phyloP scores from a whole-genome alignment of 805 yeast species.

The Ogataea salicorniae region DNA sequence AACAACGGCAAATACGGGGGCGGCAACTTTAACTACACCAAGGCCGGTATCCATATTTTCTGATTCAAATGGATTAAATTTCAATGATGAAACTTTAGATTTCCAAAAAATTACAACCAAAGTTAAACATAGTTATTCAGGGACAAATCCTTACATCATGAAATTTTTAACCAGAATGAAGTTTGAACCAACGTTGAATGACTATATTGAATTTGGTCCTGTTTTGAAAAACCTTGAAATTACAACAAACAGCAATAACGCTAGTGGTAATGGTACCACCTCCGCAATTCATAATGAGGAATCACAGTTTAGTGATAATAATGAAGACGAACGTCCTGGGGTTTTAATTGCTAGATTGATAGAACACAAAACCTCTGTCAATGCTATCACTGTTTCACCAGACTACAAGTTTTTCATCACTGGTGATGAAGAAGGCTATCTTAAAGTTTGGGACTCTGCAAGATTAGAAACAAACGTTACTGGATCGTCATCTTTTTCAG shows the following conservation, averaged over 20 bases:
- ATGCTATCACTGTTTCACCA: slow-evolving; percentile 52
- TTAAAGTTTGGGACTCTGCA: slow-evolving; percentile 74
- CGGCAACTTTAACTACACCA: slow-evolving; percentile 4
- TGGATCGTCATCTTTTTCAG: slow-evolving; percentile 41
- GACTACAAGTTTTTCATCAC: slow-evolving; percentile 65
- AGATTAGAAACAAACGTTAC: slow-evolving; percentile 60
- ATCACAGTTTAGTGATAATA: slow-evolving; percentile 16
- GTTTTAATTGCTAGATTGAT: slow-evolving; percentile 56
- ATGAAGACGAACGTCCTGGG: slow-evolving; percentile 28
- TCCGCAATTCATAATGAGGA: neutral
- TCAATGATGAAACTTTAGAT: slow-evolving; percentile 23
- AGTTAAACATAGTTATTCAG: slow-evolving; percentile 55
- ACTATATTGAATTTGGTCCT: slow-evolving; percentile 67
- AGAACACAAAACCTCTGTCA: slow-evolving; percentile 59
- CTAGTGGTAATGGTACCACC: neutral
- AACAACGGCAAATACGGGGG: neutral
- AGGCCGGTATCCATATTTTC: slow-evolving; percentile 14
- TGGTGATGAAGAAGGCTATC: slow-evolving; percentile 68
- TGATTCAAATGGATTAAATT: slow-evolving; percentile 16
- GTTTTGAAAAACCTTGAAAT: slow-evolving; percentile 8
- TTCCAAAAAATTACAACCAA: slow-evolving; percentile 22
- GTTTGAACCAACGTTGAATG: slow-evolving; percentile 52
- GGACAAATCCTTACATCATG: slow-evolving; percentile 58
- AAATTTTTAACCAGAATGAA: slow-evolving; percentile 48
- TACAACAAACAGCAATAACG: neutral